A percentile compares a stretch with the other conserved stretches of the same genome.
Conservation (phyloP, 441 rosid species). For the Syzygium syzygioides region DNA sequence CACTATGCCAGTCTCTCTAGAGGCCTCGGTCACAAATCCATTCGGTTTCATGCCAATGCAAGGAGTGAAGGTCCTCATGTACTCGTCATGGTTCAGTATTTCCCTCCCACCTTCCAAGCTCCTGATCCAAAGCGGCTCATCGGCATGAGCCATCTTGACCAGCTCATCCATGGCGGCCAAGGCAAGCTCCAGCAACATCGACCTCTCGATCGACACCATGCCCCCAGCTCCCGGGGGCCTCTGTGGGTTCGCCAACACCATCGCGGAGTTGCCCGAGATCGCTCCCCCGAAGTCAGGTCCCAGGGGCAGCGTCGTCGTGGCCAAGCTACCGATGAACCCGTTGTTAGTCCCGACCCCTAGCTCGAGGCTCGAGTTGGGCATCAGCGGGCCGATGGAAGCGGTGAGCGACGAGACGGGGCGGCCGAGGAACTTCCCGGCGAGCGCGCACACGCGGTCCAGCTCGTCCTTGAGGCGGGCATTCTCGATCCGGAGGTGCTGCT, state of each 20-base stretch:
- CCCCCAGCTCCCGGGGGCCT: constrained; percentile 13
- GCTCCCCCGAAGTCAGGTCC: constrained; percentile 27
- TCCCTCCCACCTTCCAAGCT: constrained; percentile 50
- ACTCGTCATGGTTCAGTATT: constrained; percentile 68
- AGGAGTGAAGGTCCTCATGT: constrained; percentile 46
- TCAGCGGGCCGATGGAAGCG: constrained; percentile 7
- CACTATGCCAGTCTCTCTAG: constrained; percentile 69
- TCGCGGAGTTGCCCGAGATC: constrained; percentile 24
- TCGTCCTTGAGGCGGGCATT: constrained; percentile 85
- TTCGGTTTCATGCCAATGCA: constrained; percentile 56
- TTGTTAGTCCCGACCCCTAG: constrained; percentile 65
- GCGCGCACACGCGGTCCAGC: constrained; percentile 69
- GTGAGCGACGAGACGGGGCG: constrained; percentile 51
- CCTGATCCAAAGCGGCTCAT: constrained; percentile 67
- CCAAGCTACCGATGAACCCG: constrained; percentile 19
- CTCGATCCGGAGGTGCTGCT: constrained; percentile 46
- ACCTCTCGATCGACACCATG: constrained; percentile 43
- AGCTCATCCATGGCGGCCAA: constrained; percentile 82
- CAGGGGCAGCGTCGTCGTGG: constrained; percentile 26
- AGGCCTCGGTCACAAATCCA: constrained; percentile 73
- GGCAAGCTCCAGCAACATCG: constrained; percentile 72
- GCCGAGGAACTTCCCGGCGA: constrained; percentile 83
- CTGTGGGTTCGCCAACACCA: not conserved
- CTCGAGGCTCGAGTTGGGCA: constrained; percentile 68
- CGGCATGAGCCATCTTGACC: constrained; percentile 59